These are phyloP conservation scores for Aspergillus indologenus DNA, from an alignment of 495 filamentous ascomycete genomes.

Conservation along the genomic window DNA sequence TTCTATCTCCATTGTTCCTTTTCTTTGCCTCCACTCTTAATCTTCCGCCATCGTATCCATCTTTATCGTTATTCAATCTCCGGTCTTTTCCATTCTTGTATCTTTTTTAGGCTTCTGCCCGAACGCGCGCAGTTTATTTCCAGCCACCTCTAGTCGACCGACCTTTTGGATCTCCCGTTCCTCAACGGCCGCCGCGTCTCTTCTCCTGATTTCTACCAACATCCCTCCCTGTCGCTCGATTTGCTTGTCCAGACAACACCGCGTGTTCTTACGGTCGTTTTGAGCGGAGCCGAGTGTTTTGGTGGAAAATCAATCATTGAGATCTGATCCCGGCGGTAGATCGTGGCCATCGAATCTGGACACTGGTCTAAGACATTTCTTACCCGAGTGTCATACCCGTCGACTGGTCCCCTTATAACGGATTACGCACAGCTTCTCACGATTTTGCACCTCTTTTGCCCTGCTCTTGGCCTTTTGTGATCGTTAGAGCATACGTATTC, in stretches of 20 bases:
- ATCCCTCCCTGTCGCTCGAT: constrained; percentile 27
- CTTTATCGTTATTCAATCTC: constrained; percentile 36
- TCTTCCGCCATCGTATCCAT: constrained; percentile 30
- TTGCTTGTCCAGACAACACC: constrained; percentile 22
- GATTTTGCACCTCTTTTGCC: constrained; percentile 11
- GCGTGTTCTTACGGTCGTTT: constrained; percentile 25
- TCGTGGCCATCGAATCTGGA: constrained; percentile 12
- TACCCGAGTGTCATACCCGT: constrained; percentile 4
- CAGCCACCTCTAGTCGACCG: constrained; percentile 48
- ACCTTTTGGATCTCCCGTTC: constrained; percentile 13
- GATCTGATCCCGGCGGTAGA: constrained; percentile 17
- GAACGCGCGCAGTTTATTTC: constrained; percentile 44
- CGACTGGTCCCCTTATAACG: constrained; percentile 13
- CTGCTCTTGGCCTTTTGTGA: constrained; percentile 2
- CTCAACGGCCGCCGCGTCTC: constrained; percentile 27
- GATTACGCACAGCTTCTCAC: constrained; percentile 7
- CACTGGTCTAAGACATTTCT: constrained; percentile 11
- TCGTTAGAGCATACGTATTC: constrained; percentile 25
- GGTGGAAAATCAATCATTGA: constrained; percentile 22
- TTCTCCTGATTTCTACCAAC: constrained; percentile 13
- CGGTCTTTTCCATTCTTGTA: constrained; percentile 29
- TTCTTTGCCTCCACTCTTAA: constrained; percentile 33
- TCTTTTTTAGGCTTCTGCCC: constrained; percentile 28
- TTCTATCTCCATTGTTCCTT: constrained; percentile 29
- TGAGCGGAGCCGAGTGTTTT: constrained; percentile 25